Conservation (phyloP, 441 rosid genomes). For the Jatropha podagrica region DNA sequence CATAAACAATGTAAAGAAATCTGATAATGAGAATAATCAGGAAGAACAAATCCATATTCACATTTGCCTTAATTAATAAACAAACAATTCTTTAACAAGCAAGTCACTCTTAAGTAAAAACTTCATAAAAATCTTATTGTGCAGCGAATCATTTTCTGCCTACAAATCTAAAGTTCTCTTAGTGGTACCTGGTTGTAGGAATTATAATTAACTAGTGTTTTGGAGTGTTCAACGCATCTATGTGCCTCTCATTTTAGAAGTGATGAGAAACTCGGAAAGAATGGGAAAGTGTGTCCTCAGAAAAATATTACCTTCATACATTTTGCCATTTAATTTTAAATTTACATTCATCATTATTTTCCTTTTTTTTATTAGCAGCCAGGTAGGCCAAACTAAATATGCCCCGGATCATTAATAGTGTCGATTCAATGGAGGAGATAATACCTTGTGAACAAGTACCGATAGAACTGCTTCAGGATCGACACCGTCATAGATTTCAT, state of each 20-base stretch:
- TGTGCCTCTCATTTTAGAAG: neutral
- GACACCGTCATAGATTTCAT: slow-evolving; percentile 84
- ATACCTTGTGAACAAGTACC: slow-evolving; percentile 91
- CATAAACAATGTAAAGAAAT: slow-evolving; percentile 5
- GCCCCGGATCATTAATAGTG: neutral
- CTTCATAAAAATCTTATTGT: neutral
- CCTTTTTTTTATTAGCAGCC: neutral
- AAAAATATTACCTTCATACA: neutral
- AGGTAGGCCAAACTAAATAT: neutral
- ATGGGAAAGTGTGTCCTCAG: neutral
- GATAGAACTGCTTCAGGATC: slow-evolving; percentile 86
- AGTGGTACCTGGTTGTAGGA: neutral
- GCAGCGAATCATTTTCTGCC: neutral
- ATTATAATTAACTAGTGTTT: neutral
- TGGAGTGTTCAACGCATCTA: neutral
- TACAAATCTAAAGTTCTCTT: neutral
- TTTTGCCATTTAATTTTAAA: neutral
- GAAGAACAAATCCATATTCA: neutral
- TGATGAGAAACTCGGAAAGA: neutral
- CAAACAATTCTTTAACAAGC: neutral
- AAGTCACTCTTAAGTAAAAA: neutral
- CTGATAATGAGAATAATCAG: neutral
- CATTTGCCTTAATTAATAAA: neutral
- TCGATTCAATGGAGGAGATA: slow-evolving; percentile 6
- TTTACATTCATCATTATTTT: neutral